Evolutionary conservation across 2,329 filamentous ascomycete species (phyloP), one percentile per base, ranked within the genome.

Genomic region (Penicillium occitanis): DNA sequence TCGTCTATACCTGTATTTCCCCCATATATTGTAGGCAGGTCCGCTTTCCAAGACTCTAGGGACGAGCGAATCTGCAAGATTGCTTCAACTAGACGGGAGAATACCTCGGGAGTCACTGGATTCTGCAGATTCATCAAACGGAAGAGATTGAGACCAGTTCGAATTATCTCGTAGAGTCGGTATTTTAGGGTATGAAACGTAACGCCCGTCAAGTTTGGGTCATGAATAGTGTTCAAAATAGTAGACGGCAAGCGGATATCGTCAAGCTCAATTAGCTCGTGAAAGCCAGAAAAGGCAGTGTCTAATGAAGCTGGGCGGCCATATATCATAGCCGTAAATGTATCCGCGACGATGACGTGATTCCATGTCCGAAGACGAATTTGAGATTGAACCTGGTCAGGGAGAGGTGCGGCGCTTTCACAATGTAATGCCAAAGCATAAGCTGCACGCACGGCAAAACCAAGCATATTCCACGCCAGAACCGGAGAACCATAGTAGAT

Each of bases 221-320:
- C 50, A 53, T 53, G 25, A n/a, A 53, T 19, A 17, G 50, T 35
- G 8, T 53, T 19, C 17, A 7, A 53, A 19, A 53, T 2, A 19
- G 17, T 35, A 33, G 28, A 33, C 8, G 25, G 50, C 13, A 53
- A 33, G 50, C 50, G 25, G 28, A 33, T 33, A 33, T 53, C 50
- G 28, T 53, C 50, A 17, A 53, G 28, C 28, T 53, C 25, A n/a
- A 33, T 33, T 19, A 53, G 50, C 25, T 53, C 50, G 1, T 53
- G 50, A 53, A 53, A 53, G 28, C 50, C 50, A 53, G 50, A 53
- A 53, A 53, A 53, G 28, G 50, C 50, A 53, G 28, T 53, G 17
- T 53, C 50, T 33, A 53, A 33, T 7, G 50, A 53, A 53, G 50
- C 25, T 35, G 50, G 50, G 10, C 50, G 25, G 17, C 50, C 50